Conservation (phyloP, 2,329 filamentous ascomycete genomes). For the Sclerotinia trifoliorum region DNA sequence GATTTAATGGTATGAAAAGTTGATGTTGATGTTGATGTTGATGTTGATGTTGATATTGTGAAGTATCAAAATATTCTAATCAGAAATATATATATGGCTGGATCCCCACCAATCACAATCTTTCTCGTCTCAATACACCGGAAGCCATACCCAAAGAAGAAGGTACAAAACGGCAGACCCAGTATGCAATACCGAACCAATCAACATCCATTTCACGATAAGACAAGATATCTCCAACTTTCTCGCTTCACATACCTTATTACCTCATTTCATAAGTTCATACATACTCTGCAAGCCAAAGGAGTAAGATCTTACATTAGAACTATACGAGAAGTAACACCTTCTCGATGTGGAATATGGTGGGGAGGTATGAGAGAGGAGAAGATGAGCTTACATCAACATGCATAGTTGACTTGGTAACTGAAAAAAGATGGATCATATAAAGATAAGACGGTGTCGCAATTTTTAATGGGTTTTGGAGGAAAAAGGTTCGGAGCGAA, state of each 20-base stretch:
- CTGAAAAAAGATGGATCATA: neutral
- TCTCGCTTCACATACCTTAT: neutral
- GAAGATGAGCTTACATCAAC: neutral
- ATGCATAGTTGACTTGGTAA: neutral
- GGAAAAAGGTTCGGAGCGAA: neutral
- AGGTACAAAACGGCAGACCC: neutral
- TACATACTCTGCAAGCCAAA: neutral
- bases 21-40: neutral
- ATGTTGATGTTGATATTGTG: neutral
- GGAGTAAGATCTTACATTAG: neutral
- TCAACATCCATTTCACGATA: neutral
- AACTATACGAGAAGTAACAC: neutral
- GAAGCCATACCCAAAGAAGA: too few species aligned
- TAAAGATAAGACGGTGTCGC: constrained; percentile 1
- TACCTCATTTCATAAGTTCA: neutral
- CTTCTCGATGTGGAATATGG: neutral
- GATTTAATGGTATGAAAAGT: neutral
- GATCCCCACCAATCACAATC: neutral
- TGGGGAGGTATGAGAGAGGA: too few species aligned
- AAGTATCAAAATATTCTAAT: too few species aligned
- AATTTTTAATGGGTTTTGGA: neutral
- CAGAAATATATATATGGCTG: too few species aligned
- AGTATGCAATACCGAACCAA: neutral
- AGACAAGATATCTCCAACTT: neutral
- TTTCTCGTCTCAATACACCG: too few species aligned